Percentiles rank a stretch among this genome's conserved stretches.
These are phyloP conservation scores for Mortierella antarctica DNA, from an alignment of 192 early-diverging fungal genomes.

Conservation along the genomic window DNA sequence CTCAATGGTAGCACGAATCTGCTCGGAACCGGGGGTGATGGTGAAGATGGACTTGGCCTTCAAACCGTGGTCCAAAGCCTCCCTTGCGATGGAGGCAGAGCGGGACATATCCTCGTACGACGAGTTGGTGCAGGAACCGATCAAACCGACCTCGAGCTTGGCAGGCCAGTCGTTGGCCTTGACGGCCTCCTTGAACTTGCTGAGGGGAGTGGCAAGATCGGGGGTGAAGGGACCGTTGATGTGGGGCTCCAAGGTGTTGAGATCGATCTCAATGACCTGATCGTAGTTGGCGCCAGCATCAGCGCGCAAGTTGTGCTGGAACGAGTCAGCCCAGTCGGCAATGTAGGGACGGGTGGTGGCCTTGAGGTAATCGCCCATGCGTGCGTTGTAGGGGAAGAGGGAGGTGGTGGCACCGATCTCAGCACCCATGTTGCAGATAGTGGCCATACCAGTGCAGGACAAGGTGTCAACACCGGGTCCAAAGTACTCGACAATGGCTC, in stretches of 20 bases:
- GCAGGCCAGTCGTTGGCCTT: constrained; percentile 88
- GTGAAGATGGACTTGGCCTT: constrained; percentile 87
- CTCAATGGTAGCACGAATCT: constrained; percentile 96
- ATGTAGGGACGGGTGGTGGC: constrained; percentile 86
- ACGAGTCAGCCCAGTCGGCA: constrained; percentile 82
- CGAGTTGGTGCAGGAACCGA: constrained; percentile 99
- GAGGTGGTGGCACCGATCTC: constrained; percentile 99
- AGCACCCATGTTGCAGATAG: constrained; percentile 99
- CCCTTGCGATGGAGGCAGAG: constrained; percentile 87
- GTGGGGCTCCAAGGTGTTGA: constrained; percentile 93
- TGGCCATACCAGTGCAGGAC: constrained; percentile 98
- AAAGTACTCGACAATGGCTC: constrained; percentile 98
- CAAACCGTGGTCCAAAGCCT: constrained; percentile 84
- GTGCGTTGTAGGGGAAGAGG: constrained; percentile 92
- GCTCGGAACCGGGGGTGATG: constrained; percentile 97
- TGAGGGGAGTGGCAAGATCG: constrained; percentile 93
- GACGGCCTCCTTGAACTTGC: constrained; percentile 91
- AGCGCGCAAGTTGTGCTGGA: constrained; percentile 89
- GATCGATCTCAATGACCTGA: constrained; percentile 94
- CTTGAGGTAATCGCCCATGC: constrained; percentile 92
- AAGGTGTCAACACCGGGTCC: constrained; percentile 93
- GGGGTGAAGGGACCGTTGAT: constrained; percentile 98
- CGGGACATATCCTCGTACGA: constrained; percentile 98
- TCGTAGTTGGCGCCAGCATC: constrained; percentile 93
- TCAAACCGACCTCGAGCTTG: constrained; percentile 91